Conservation (phyloP, 2,329 filamentous ascomycete genomes). For the Hawksworthiomyces lignivorus region DNA sequence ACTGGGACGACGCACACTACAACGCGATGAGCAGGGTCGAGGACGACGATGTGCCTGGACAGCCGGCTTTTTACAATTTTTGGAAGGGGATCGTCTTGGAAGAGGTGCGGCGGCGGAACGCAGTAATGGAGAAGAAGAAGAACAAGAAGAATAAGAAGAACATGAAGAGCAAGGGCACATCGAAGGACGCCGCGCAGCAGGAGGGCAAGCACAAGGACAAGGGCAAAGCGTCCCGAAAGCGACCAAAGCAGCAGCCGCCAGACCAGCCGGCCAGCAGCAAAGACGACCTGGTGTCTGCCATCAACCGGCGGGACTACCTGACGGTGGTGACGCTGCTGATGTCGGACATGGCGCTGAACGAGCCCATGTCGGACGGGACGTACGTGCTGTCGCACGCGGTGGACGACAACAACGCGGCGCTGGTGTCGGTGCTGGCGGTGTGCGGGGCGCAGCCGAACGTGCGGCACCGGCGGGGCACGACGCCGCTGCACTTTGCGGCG, state of each 20-base stretch:
- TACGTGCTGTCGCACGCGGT: slow-evolving; percentile 4
- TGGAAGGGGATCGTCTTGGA: slow-evolving; percentile 1
- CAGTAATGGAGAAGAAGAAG: not conserved
- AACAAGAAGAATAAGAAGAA: not conserved
- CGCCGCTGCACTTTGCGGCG: slow-evolving; percentile 20
- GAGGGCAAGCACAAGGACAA: not conserved
- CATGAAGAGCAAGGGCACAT: not conserved
- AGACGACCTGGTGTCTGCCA: slow-evolving; percentile 3
- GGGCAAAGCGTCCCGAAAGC: not conserved
- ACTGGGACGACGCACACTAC: not conserved
- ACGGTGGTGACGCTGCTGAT: slow-evolving; percentile 7
- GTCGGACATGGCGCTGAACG: slow-evolving; percentile 6
- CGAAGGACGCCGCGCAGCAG: not conserved
- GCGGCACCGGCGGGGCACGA: slow-evolving; percentile 13
- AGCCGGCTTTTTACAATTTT: slow-evolving; percentile 1
- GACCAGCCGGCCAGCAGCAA: not conserved
- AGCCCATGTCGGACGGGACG: slow-evolving; percentile 3
- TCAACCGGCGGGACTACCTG: slow-evolving; percentile 3
- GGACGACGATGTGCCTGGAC: not conserved
- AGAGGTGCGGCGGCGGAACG: not conserved
- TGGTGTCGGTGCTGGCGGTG: slow-evolving; percentile 5
- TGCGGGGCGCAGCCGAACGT: slow-evolving; percentile 14
- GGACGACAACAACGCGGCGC: slow-evolving; percentile 6
- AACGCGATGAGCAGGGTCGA: too few relatives aligned
- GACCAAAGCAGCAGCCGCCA: not conserved